Evolutionary conservation across 345 rosid species (phyloP), one percentile per base, ranked within the genome.

Genomic region (Populus deltoides): DNA sequence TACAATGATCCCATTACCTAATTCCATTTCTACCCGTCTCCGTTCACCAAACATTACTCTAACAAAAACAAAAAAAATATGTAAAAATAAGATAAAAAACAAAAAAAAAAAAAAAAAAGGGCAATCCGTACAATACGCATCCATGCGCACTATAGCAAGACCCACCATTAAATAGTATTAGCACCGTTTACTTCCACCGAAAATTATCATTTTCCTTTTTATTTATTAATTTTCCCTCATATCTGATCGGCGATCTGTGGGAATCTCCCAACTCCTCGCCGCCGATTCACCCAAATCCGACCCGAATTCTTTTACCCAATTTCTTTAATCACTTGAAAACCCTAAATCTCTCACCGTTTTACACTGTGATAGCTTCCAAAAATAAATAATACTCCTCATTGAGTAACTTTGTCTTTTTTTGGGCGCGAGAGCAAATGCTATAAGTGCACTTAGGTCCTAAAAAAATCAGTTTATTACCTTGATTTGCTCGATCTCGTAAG

Each of bases 161-260:
- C 43, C 74, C 88, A 79, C 84, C 80, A 86, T 85, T 83, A 78
- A 88, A 80, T 83, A 85, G 75, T 83, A 86, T 82, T 88, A 83
- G 82, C 88, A 76, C 80, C 83, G 88, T 83, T 88, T 86, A 82
- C 91, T 70, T 75, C 47, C 76, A 70, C 80, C 57, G 81, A 73
- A 83, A 86, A 83, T 85, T 88, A 80, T 86, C 85, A 79, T 84
- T 86, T 82, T 59, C 29, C 65, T 59, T 24, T 43, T 87, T 82
- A 73, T 83, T 80, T 79, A 77, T 77, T 80, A 72, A 69, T 72
- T 83, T 81, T 61, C 65, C 68, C 72, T 75, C 77, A 66, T 81
- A 75, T 76, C 68, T 55, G 81, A 82, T 85, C 92, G 88, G 86
- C 89, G 87, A 88, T 79, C 84, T 84, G 81, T 87, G 87, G 89